Evolutionary conservation across 202 grass and related monocot species (phyloP).

Genomic region (Zoysia matrella): DNA sequence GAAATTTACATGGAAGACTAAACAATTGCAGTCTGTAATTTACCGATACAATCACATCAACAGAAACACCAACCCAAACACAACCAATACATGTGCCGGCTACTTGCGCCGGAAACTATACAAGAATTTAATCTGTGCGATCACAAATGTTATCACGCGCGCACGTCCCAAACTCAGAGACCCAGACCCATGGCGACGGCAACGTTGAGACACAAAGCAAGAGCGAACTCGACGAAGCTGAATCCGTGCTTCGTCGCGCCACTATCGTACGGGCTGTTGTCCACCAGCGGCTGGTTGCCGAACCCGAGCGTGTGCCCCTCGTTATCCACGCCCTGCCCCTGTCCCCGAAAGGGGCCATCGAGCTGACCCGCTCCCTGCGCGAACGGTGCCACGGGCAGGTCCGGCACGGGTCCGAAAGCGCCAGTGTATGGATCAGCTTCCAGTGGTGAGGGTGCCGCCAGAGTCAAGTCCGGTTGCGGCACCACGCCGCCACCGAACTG

Average conservation of each 20-base stretch:
- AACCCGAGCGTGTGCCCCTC: constrained; percentile 69
- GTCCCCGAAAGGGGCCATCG: background rate
- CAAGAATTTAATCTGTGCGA: background rate
- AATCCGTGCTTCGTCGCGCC: constrained; percentile 41
- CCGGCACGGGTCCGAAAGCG: too few species aligned
- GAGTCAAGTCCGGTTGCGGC: constrained; percentile 33
- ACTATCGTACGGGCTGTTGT: constrained; percentile 90
- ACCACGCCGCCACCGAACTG: constrained; percentile 31
- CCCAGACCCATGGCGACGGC: constrained; percentile 36
- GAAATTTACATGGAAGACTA: background rate
- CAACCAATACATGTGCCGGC: constrained; percentile 30
- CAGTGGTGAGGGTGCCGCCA: constrained; percentile 32
- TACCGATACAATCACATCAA: background rate
- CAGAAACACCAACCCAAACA: background rate
- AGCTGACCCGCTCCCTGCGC: background rate
- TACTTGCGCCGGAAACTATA: constrained; percentile 34
- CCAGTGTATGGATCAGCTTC: too few species aligned
- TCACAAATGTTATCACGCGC: background rate
- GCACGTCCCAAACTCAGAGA: constrained; percentile 18
- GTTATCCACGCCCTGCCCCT: constrained; percentile 16
- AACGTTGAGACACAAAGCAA: constrained; percentile 5
- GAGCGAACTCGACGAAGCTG: constrained; percentile 18
- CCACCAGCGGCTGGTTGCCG: constrained; percentile 73
- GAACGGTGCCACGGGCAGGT: constrained; percentile 18
- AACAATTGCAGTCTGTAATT: constrained; percentile 31